phyloP scores from a whole-genome alignment of 1,284 basidiomycete species.

The Cystobasidium slooffiae region DNA sequence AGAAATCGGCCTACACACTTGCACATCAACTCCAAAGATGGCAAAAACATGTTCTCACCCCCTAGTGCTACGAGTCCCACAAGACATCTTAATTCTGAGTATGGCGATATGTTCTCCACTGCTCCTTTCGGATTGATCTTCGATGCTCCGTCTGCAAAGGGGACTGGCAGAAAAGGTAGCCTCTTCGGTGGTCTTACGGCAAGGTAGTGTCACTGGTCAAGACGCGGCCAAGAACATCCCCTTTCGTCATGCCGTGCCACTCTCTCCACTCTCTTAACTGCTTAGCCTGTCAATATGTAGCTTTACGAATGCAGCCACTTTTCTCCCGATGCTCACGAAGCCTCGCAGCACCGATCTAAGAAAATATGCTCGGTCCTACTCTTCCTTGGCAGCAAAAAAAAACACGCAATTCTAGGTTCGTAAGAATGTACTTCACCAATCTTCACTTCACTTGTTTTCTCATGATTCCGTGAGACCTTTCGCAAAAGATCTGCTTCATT shows the following conservation, averaged over 20 bases:
- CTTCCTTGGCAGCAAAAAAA: no score
- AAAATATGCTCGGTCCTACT: no score
- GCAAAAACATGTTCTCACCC: slow-evolving; percentile 5
- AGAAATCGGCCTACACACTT: slow-evolving; percentile 27
- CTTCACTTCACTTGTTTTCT: not conserved
- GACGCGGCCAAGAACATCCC: no score
- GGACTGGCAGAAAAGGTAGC: slow-evolving; percentile 19
- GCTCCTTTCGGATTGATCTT: slow-evolving; percentile 39
- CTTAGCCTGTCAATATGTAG: no score
- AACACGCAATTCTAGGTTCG: no score
- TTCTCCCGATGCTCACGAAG: no score
- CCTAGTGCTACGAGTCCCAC: slow-evolving; percentile 36
- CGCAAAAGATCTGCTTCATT: not conserved
- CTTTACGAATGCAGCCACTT: no score
- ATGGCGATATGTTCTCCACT: slow-evolving; percentile 28
- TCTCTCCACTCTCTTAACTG: no score
- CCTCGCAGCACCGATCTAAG: no score
- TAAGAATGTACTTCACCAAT: not conserved
- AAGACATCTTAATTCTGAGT: slow-evolving; percentile 21
- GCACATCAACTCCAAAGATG: not conserved
- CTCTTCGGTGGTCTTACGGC: slow-evolving; percentile 28
- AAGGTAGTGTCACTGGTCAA: not conserved
- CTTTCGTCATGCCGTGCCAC: no score
- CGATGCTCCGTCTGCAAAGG: not conserved
- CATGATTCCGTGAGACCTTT: not conserved